These are phyloP conservation scores for Penicillium taxi DNA, from an alignment of 495 filamentous ascomycete genomes.

Conservation along the genomic window DNA sequence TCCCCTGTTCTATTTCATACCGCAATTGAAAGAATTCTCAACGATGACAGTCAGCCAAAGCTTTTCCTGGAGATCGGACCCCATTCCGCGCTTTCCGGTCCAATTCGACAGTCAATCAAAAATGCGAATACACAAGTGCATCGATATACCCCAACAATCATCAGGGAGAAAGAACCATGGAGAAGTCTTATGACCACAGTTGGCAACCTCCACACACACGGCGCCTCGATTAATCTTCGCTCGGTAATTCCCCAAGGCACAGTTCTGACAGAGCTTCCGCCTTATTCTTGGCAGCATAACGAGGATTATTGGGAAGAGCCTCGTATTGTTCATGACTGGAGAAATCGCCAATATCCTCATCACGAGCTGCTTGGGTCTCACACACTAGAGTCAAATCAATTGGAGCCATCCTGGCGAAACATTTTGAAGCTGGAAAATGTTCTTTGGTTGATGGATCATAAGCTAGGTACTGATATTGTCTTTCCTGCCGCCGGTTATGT, in stretches of 20 bases:
- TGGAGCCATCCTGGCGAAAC: conserved; percentile 47
- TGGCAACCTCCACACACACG: background rate
- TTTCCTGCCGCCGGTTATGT: conserved; percentile 46
- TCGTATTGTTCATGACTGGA: conserved; percentile 37
- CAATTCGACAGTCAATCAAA: conserved; percentile 40
- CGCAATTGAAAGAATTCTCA: conserved; percentile 14
- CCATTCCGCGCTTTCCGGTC: conserved; percentile 51
- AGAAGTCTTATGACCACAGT: too few species aligned
- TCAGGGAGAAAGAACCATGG: too few species aligned
- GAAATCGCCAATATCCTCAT: conserved; percentile 34
- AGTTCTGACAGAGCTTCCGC: conserved; percentile 34
- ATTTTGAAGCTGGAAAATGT: conserved; percentile 32
- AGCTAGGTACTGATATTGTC: conserved; percentile 24
- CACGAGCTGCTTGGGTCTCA: conserved; percentile 42
- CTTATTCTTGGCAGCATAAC: conserved; percentile 46
- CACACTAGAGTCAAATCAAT: conserved; percentile 27
- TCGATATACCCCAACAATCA: too few species aligned
- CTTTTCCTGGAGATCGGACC: conserved; percentile 55
- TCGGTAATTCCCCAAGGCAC: conserved; percentile 21
- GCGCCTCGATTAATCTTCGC: conserved; percentile 13
- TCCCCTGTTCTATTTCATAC: conserved; percentile 13
- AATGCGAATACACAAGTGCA: too few species aligned
- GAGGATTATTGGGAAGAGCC: conserved; percentile 40
- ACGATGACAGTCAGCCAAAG: too few species aligned
- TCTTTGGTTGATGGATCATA: conserved; percentile 45